These are phyloP conservation scores for Canavalia ensiformis DNA, from an alignment of 306 rosid genomes.

Conservation along the genomic window DNA sequence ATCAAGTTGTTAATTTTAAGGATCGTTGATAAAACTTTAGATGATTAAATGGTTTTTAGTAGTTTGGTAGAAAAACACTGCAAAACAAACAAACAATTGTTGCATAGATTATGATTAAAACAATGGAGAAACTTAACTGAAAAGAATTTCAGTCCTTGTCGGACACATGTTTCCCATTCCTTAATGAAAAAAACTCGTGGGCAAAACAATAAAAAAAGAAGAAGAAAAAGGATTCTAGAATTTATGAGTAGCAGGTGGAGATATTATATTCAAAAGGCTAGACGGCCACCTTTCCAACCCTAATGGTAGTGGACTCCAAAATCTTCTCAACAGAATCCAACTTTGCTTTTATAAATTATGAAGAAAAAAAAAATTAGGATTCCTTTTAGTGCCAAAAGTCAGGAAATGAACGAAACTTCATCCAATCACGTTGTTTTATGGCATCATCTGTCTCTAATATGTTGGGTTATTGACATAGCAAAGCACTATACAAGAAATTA, in stretches of 20 bases:
- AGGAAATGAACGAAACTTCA: conserved; percentile 37
- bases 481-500: conserved; percentile 7
- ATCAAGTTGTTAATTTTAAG: neutral
- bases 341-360: conserved; percentile 26
- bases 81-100: no score
- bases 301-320: conserved; percentile 43
- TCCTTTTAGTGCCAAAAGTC: conserved; percentile 44
- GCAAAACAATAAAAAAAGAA: neutral
- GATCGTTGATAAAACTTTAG: neutral
- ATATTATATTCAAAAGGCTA: conserved; percentile 36
- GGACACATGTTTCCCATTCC: neutral
- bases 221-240: neutral
- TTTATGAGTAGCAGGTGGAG: neutral
- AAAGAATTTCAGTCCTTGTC: neutral
- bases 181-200: neutral
- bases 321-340: conserved; percentile 44
- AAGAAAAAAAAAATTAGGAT: neutral
- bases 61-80: neutral
- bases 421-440: conserved; percentile 34
- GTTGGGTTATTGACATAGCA: conserved; percentile 10
- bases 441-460: conserved; percentile 56
- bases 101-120: neutral
- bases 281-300: conserved; percentile 46
- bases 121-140: neutral
- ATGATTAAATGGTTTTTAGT: neutral